Evolutionary conservation across 2,329 filamentous ascomycete genomes (phyloP).

Genomic region (Monosporascus sp.): DNA sequence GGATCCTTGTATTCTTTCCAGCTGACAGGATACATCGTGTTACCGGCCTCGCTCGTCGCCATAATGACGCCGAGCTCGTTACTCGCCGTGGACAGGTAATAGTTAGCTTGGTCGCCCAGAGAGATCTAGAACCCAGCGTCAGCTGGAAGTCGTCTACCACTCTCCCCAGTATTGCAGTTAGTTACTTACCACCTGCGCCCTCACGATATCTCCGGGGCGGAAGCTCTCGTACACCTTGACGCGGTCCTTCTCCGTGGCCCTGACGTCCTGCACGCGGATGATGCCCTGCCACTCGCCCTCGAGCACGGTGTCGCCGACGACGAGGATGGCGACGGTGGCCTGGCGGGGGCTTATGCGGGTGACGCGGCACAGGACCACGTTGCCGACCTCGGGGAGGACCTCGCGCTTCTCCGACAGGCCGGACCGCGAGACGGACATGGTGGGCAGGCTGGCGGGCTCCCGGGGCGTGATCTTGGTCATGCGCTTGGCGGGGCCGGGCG

Average conservation of each 20-base stretch:
- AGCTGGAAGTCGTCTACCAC: constrained; percentile 5
- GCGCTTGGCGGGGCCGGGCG: constrained; percentile 51
- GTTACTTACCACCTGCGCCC: constrained; percentile 69
- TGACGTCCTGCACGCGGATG: constrained; percentile 84
- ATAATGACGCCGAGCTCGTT: constrained; percentile 94
- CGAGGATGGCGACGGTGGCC: constrained; percentile 79
- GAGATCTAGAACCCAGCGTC: constrained; percentile 55
- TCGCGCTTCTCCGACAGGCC: constrained; percentile 51
- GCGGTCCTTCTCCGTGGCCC: constrained; percentile 92
- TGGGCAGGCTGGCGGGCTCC: constrained; percentile 38
- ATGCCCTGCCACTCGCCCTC: constrained; percentile 80
- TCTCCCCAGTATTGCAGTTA: background rate
- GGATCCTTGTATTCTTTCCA: constrained; percentile 94
- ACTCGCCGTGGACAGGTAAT: constrained; percentile 87
- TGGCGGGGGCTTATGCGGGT: constrained; percentile 81
- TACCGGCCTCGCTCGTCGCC: constrained; percentile 81
- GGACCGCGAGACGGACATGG: constrained; percentile 51
- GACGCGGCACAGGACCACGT: constrained; percentile 77
- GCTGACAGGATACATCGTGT: constrained; percentile 86
- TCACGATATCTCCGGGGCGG: constrained; percentile 85
- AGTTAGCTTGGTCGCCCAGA: constrained; percentile 88
- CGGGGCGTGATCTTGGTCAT: constrained; percentile 46
- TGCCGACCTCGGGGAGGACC: constrained; percentile 75
- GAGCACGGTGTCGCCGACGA: constrained; percentile 68
- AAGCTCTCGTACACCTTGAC: constrained; percentile 90